Evolutionary conservation across 306 rosid genomes (phyloP).

Genomic region (Alnus glutinosa): DNA sequence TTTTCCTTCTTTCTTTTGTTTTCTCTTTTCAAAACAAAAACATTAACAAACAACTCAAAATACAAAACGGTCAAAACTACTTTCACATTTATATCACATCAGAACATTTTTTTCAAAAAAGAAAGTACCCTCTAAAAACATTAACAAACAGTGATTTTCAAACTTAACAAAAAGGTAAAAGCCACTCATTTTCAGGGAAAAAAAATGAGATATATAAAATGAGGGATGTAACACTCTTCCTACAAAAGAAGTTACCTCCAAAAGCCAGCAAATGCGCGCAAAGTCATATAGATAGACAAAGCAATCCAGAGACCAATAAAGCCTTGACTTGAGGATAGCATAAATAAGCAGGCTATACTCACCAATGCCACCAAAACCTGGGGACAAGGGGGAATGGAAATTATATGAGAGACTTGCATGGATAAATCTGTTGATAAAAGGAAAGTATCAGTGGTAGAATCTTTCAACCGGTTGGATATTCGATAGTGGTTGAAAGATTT

Average conservation of each 20-base stretch:
- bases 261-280: conserved; percentile 80
- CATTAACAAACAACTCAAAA: too few species aligned
- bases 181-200: too few species aligned
- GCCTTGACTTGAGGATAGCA: conserved; percentile 67
- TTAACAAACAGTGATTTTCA: too few species aligned
- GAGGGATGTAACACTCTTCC: background rate
- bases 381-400: background rate
- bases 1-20: too few species aligned
- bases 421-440: background rate
- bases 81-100: too few species aligned
- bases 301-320: conserved; percentile 94
- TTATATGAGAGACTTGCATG: background rate
- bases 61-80: too few species aligned
- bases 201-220: background rate
- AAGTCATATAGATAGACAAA: conserved; percentile 80
- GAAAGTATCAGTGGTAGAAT: background rate
- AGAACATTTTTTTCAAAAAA: too few species aligned
- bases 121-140: too few species aligned
- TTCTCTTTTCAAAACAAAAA: too few species aligned
- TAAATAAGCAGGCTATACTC: conserved; percentile 69
- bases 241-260: conserved; percentile 54
- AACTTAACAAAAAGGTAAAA: too few species aligned
- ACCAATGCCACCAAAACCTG: conserved; percentile 83
- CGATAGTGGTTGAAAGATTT: background rate
- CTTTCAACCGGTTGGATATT: background rate